Conservation (phyloP, 768 basidiomycete genomes). For the Phlebiopsis gigantea region DNA sequence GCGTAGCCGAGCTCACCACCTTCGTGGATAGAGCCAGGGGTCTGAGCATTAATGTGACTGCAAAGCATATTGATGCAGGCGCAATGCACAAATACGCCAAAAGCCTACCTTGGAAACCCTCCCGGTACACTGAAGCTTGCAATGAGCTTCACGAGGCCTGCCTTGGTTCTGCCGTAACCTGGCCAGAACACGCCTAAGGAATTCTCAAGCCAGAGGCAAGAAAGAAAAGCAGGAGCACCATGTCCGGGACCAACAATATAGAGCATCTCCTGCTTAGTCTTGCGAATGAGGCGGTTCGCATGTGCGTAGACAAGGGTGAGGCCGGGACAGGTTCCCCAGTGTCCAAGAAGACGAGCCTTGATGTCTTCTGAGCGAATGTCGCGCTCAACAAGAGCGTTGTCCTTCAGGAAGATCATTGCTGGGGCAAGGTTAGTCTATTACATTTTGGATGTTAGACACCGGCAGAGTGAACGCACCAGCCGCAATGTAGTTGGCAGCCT, state of each 20-base stretch:
- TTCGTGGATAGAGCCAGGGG: constrained; percentile 88
- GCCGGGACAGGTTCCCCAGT: constrained; percentile 84
- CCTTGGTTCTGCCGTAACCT: constrained; percentile 47
- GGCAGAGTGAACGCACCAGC: constrained; percentile 41
- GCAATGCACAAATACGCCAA: background rate
- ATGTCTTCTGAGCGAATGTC: constrained; percentile 61
- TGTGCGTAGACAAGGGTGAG: constrained; percentile 58
- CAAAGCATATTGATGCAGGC: background rate
- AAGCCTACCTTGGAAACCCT: constrained; percentile 68
- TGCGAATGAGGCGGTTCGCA: constrained; percentile 45
- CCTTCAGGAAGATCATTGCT: constrained; percentile 84
- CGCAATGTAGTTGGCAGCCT: constrained; percentile 66
- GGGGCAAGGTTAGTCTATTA: constrained; percentile 7
- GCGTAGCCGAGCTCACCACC: constrained; percentile 91
- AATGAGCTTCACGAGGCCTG: constrained; percentile 64
- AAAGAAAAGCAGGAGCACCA: constrained; percentile 83
- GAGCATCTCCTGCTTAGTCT: constrained; percentile 55
- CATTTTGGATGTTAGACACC: background rate
- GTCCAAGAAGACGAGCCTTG: constrained; percentile 76
- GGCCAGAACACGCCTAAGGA: constrained; percentile 57
- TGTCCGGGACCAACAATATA: constrained; percentile 86
- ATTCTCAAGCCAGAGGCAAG: constrained; percentile 83
- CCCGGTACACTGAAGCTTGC: constrained; percentile 75
- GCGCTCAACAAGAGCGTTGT: constrained; percentile 63
- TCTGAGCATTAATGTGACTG: constrained; percentile 76